A percentile compares a stretch with the other conserved stretches of the same genome.
These are phyloP conservation scores for Leucoagaricus sp. DNA, from an alignment of 1,284 basidiomycete genomes.

Conservation along the genomic window DNA sequence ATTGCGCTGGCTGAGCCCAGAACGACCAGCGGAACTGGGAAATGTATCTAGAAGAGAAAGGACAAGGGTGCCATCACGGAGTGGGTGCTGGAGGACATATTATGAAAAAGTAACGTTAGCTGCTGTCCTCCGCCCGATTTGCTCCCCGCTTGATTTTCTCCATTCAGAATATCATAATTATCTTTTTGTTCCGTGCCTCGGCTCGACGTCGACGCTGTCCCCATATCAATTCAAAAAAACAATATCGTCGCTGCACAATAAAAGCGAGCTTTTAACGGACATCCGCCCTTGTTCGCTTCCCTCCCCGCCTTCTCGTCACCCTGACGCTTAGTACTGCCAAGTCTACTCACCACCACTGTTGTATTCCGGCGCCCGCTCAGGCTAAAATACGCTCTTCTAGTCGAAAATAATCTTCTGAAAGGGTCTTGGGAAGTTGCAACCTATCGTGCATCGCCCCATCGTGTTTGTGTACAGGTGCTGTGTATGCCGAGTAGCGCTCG, in stretches of 20 bases:
- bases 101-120: conserved; percentile 8
- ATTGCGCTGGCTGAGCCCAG: conserved; percentile 9
- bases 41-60: neutral
- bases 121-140: conserved; percentile 1
- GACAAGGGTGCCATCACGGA: neutral
- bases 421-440: too few species aligned
- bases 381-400: neutral
- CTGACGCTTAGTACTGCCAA: neutral
- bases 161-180: neutral
- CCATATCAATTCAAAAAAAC: neutral
- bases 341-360: too few species aligned
- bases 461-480: neutral
- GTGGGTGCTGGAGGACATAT: conserved; percentile 2
- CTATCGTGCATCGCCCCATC: neutral
- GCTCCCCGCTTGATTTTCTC: neutral
- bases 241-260: neutral
- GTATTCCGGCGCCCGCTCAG: too few species aligned
- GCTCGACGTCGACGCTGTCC: neutral
- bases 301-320: neutral
- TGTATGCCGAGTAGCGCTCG: neutral
- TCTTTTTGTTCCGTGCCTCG: neutral
- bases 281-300: neutral
- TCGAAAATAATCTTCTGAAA: too few species aligned
- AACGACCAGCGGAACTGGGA: conserved; percentile 11
- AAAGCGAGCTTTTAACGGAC: too few species aligned